Evolutionary conservation across 2,329 filamentous ascomycete species (phyloP).

Genomic region (Arthrobotrys entomopaga): DNA sequence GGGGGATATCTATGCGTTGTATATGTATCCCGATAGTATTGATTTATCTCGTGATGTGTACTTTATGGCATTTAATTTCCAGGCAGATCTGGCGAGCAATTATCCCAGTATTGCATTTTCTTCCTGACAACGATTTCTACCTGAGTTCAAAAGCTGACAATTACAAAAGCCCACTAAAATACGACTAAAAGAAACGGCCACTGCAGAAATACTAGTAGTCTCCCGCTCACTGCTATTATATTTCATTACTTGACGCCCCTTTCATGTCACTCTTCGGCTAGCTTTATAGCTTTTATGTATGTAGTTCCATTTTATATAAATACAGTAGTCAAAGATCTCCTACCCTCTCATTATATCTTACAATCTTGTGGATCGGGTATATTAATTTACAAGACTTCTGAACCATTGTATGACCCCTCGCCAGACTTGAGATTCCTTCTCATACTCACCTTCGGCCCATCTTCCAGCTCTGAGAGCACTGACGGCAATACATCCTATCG

Average conservation of each 20-base stretch:
- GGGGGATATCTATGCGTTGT: conserved; percentile 8
- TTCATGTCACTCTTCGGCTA: neutral
- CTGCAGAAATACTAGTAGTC: neutral
- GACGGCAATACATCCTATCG: conserved; percentile 51
- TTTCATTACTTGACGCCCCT: neutral
- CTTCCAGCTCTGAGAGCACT: conserved; percentile 47
- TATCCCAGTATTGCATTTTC: neutral
- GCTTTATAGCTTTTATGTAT: neutral
- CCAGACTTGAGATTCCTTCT: conserved; percentile 42
- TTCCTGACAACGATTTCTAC: neutral
- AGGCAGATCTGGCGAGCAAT: neutral
- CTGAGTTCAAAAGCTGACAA: neutral
- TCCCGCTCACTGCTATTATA: no score
- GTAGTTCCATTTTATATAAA: neutral
- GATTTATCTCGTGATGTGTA: neutral
- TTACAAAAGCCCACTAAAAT: neutral
- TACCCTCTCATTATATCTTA: neutral
- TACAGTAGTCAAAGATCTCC: no score
- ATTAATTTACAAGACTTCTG: conserved; percentile 36
- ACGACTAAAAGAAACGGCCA: neutral
- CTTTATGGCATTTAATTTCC: neutral
- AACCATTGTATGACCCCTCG: conserved; percentile 48
- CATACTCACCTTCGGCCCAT: conserved; percentile 42
- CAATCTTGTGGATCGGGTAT: neutral
- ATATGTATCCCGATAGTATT: conserved; percentile 24